These are phyloP conservation scores for Lanmaoa rubissima DNA, from an alignment of 768 basidiomycete species.

Conservation along the genomic window DNA sequence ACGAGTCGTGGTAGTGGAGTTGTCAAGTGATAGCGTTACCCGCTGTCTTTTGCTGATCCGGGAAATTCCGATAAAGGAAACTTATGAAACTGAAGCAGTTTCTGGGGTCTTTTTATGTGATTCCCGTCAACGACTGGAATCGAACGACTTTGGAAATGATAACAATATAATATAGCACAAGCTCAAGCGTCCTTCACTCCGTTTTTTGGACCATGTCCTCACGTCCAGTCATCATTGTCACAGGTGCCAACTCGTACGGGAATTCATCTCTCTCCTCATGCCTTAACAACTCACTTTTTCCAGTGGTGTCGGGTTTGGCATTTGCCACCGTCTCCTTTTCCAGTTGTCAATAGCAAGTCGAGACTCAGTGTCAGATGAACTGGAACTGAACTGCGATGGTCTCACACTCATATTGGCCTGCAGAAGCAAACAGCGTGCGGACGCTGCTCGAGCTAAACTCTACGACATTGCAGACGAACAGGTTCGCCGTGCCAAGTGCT, in stretches of 20 bases:
- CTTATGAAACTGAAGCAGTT: too few species aligned
- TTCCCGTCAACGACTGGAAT: too few species aligned
- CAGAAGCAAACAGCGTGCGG: constrained; percentile 61
- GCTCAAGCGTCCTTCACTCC: not conserved
- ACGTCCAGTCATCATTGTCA: constrained; percentile 58
- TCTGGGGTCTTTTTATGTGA: too few species aligned
- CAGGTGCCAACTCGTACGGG: constrained; percentile 66
- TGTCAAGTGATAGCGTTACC: too few species aligned
- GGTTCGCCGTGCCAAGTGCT: constrained; percentile 37
- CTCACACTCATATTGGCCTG: constrained; percentile 82
- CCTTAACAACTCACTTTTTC: constrained; percentile 32
- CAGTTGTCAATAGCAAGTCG: constrained; percentile 56
- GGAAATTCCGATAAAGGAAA: too few species aligned
- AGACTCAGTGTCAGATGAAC: constrained; percentile 20
- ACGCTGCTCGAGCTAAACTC: constrained; percentile 57
- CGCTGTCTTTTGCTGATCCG: too few species aligned
- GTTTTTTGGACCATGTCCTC: constrained; percentile 27
- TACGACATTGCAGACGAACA: constrained; percentile 53
- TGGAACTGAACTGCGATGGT: constrained; percentile 42
- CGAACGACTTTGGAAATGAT: too few species aligned
- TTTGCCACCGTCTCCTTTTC: constrained; percentile 72
- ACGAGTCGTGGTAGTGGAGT: too few species aligned
- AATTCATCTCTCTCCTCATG: not conserved
- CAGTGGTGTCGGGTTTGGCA: constrained; percentile 83
- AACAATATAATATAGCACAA: too few species aligned